Conservation (phyloP, 768 basidiomycete species). For the Trametes gibbosa region DNA sequence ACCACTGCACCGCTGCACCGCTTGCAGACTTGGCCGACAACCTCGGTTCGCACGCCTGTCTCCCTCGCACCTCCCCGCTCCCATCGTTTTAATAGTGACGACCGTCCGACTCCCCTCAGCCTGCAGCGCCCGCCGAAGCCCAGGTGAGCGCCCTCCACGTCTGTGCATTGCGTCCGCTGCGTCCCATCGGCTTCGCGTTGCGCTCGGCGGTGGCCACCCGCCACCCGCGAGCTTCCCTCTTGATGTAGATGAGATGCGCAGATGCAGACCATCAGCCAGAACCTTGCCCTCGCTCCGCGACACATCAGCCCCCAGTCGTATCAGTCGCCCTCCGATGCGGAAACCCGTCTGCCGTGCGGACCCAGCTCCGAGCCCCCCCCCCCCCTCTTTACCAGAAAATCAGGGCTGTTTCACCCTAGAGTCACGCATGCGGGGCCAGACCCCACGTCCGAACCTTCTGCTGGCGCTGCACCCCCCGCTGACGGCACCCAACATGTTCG, state of each 20-base stretch:
- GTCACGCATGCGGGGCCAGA: too few relatives aligned
- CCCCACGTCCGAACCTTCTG: too few relatives aligned
- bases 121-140: too few relatives aligned
- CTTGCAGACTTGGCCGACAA: background rate
- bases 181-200: background rate
- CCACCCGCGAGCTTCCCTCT: background rate
- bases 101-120: too few relatives aligned
- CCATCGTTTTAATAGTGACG: too few relatives aligned
- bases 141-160: background rate
- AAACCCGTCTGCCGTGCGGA: background rate
- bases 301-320: too few relatives aligned
- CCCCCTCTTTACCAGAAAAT: background rate
- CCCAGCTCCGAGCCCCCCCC: too few relatives aligned
- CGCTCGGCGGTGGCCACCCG: background rate
- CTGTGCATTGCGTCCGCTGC: background rate
- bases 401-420: background rate
- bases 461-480: too few relatives aligned
- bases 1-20: constrained; percentile 6
- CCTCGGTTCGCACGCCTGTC: constrained; percentile 6
- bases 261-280: too few relatives aligned
- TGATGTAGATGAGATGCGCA: too few relatives aligned
- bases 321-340: background rate
- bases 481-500: too few relatives aligned
- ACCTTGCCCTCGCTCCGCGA: too few relatives aligned
- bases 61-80: background rate